Evolutionary conservation across 805 yeast species (phyloP), one percentile per base, ranked within the genome.

Genomic region (Saturnispora besseyi): DNA sequence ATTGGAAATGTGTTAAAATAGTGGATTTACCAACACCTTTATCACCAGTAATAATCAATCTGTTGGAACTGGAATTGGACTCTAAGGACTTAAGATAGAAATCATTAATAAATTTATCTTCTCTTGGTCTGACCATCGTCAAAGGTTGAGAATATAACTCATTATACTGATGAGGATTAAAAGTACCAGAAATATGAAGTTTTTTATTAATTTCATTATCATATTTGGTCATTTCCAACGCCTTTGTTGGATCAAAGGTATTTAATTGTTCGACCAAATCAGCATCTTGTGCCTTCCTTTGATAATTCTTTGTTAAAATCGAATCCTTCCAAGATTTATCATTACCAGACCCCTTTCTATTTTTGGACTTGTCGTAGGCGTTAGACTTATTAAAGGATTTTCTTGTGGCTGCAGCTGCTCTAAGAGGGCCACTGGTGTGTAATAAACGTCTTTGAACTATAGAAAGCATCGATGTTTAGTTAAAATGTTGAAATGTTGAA

Each of bases 1-100:
- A 78, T 41, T 83, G 83, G 2, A 82, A 71, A 64, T 89, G 96
- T 0, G 90, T 65, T 44, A 89, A 58, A 36, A 82, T 59, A 0
- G 87, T 78, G 3, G 91, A 77, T 69, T 89, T 90, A 7, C 97
- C 97, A 10, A 77, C 73, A 45, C 96, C 96, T 41, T 77, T 67
- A 49, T 76, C 81, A 41, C 96, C 96, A 21, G 77, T 62, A n/a
- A 87, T 53, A 30, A 81, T 69, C 30, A 75, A 57, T 57, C 83
- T 73, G 59, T 79, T 83, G 11, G 65, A 55, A 12, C 57, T 58
- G 0, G 75, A 62, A 0, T 75, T 59, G 0, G 69, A 44, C 0
- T 52, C 46, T 3, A 57, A 53, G 26, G 75, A 62, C 6, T 64
- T 63, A 15, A 65, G 52, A 10, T 80, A 59, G 22, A 48, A 48